These are phyloP conservation scores for Cladosporium sp. DNA, from an alignment of 2,329 filamentous ascomycete species.

Conservation along the genomic window DNA sequence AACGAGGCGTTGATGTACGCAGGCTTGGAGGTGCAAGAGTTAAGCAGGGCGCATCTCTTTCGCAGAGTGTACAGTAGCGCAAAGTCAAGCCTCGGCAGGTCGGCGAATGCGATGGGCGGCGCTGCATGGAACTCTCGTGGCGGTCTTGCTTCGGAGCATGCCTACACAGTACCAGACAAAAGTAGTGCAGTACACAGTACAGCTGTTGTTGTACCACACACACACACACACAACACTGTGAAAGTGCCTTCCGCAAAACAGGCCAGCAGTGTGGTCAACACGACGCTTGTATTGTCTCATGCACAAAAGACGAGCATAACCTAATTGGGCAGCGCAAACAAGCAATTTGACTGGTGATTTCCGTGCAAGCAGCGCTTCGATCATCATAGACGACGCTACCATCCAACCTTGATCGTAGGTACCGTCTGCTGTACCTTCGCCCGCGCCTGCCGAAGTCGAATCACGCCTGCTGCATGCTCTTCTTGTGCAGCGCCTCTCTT, in stretches of 20 bases:
- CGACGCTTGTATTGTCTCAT: not conserved
- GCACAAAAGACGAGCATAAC: not conserved
- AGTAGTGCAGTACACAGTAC: not conserved
- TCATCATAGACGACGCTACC: not conserved
- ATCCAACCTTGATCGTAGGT: slow-evolving; percentile 5
- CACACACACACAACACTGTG: not conserved
- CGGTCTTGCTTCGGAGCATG: not conserved
- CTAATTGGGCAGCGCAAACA: not conserved
- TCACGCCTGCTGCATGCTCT: not conserved
- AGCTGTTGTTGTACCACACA: not conserved
- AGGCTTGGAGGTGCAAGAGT: not conserved
- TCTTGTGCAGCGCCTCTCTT: not conserved
- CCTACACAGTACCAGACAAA: not conserved
- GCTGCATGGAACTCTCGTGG: not conserved
- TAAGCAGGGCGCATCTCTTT: not conserved
- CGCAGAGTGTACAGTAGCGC: not conserved
- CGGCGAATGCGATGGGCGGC: slow-evolving; percentile 6
- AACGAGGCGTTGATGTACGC: not conserved
- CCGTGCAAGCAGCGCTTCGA: not conserved
- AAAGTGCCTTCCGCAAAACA: too few species aligned
- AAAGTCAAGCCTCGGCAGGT: slow-evolving; percentile 5
- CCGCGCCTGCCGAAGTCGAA: slow-evolving; percentile 5
- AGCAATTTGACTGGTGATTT: not conserved
- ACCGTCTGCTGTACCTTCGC: not conserved
- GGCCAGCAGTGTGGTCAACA: not conserved